Evolutionary conservation across 192 early-diverging fungal species (phyloP).

Genomic region (Coemansia sp.): DNA sequence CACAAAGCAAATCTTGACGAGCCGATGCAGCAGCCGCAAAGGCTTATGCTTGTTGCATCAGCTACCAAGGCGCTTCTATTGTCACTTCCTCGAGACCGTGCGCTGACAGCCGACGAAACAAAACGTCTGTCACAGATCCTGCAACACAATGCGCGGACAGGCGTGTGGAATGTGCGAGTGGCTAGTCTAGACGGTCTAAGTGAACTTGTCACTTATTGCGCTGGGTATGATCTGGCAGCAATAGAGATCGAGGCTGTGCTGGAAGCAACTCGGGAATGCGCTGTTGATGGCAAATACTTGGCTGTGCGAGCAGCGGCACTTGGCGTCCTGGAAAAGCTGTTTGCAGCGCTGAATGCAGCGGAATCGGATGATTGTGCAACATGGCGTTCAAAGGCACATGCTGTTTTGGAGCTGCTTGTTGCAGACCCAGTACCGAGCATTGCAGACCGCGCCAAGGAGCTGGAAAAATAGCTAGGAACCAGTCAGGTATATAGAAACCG

Average conservation of each 20-base stretch:
- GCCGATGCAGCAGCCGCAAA: conserved; percentile 34
- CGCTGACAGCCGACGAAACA: conserved; percentile 45
- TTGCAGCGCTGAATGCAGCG: conserved; percentile 8
- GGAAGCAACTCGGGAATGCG: conserved; percentile 47
- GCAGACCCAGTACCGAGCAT: conserved; percentile 57
- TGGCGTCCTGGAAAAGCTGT: conserved; percentile 40
- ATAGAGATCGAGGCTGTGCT: conserved; percentile 35
- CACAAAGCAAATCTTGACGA: conserved; percentile 17
- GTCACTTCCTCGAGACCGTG: conserved; percentile 16
- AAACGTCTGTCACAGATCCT: conserved; percentile 50
- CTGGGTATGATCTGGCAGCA: conserved; percentile 10
- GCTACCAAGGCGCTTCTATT: conserved; percentile 30
- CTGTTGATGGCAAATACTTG: conserved; percentile 66
- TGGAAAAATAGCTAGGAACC: not conserved
- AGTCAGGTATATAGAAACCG: not conserved
- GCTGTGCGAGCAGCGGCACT: conserved; percentile 63
- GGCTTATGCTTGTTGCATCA: conserved; percentile 34
- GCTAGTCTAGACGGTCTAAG: conserved; percentile 69
- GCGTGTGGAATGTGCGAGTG: conserved; percentile 84
- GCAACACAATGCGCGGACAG: conserved; percentile 56
- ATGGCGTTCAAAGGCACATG: conserved; percentile 10
- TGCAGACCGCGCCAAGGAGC: conserved; percentile 50
- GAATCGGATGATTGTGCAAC: not conserved
- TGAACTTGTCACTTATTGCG: conserved; percentile 53
- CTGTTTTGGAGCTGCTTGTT: conserved; percentile 21